Evolutionary conservation across 257 asterid genomes (phyloP).

Genomic region (Ophiorrhiza pumila): DNA sequence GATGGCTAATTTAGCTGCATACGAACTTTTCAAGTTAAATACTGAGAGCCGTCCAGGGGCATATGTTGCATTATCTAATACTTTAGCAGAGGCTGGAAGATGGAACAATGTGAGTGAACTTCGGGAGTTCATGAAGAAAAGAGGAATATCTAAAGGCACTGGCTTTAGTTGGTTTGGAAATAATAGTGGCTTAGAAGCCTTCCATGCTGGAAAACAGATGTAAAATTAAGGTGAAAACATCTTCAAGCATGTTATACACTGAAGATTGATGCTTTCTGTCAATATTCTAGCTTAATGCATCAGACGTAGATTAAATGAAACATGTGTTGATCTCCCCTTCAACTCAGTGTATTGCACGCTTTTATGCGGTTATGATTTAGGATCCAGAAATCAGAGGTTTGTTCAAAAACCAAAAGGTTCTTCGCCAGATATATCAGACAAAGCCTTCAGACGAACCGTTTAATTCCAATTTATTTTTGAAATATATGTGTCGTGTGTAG

Average conservation of each 20-base stretch:
- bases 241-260: neutral
- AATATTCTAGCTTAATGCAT: too few relatives aligned
- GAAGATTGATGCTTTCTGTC: too few relatives aligned
- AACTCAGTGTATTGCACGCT: too few relatives aligned
- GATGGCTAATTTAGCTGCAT: conserved; percentile 75
- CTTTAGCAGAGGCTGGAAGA: conserved; percentile 84
- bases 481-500: too few relatives aligned
- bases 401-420: too few relatives aligned
- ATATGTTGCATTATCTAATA: conserved; percentile 69
- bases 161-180: conserved; percentile 87
- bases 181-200: conserved; percentile 61
- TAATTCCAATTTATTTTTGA: too few relatives aligned
- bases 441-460: too few relatives aligned
- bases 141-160: conserved; percentile 75
- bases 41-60: conserved; percentile 67
- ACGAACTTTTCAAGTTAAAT: conserved; percentile 59
- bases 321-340: too few relatives aligned
- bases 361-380: too few relatives aligned
- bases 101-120: conserved; percentile 76
- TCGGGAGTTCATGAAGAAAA: conserved; percentile 79
- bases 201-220: conserved; percentile 50
- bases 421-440: too few relatives aligned
- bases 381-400: too few relatives aligned
- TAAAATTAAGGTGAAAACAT: neutral
- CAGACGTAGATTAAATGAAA: too few relatives aligned